Percentiles rank a stretch among this genome's conserved stretches.
These are phyloP conservation scores for Funneliformis mosseae DNA, from an alignment of 192 early-diverging fungal genomes.

Conservation along the genomic window DNA sequence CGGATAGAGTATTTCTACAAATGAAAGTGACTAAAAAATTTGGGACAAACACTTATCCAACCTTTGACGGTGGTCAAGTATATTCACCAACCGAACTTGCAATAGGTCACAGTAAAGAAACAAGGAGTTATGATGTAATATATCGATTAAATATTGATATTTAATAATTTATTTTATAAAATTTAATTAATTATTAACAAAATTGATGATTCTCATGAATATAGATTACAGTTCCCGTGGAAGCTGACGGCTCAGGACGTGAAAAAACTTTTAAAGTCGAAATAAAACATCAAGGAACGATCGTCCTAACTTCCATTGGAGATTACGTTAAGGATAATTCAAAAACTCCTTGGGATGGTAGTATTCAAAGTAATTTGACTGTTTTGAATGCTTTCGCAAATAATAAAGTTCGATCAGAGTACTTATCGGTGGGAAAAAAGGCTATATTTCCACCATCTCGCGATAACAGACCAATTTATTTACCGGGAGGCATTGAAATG, in stretches of 20 bases:
- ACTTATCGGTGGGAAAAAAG: slow-evolving; percentile 10
- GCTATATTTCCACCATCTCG: not conserved
- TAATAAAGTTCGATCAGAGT: slow-evolving; percentile 2
- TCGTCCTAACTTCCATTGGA: not conserved
- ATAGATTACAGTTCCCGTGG: not conserved
- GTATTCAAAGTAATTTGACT: not conserved
- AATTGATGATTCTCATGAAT: not conserved
- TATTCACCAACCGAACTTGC: slow-evolving; percentile 1
- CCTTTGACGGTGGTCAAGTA: not conserved
- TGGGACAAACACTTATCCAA: not conserved
- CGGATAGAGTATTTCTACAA: not conserved
- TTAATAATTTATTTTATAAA: not conserved
- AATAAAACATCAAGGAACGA: not conserved
- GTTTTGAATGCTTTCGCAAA: slow-evolving; percentile 6
- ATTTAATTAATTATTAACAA: too few relatives aligned
- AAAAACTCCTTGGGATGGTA: slow-evolving; percentile 1
- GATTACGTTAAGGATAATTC: not conserved
- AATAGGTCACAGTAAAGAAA: not conserved
- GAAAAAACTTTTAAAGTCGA: not conserved
- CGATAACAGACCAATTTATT: slow-evolving; percentile 19
- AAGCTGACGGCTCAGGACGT: not conserved
- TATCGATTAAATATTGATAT: not conserved
- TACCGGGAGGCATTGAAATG: slow-evolving; percentile 74
- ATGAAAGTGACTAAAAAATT: not conserved
- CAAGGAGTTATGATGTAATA: not conserved